Conservation (phyloP, 2,329 filamentous ascomycete genomes). For the Venturia aucupariae region DNA sequence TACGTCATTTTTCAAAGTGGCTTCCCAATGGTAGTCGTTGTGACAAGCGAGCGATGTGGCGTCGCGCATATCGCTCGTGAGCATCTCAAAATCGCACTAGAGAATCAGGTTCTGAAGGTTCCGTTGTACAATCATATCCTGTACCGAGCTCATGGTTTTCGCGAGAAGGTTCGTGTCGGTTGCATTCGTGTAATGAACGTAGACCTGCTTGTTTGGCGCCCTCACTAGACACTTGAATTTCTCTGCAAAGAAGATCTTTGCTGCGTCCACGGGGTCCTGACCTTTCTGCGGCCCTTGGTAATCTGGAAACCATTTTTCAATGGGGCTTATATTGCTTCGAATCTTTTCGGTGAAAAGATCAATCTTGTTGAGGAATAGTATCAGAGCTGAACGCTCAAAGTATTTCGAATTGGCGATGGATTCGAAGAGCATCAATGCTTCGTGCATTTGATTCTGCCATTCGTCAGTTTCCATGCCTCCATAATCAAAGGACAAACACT, state of each 20-base stretch:
- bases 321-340: slow-evolving; percentile 35
- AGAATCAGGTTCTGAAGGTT: slow-evolving; percentile 42
- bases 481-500: slow-evolving; percentile 30
- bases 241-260: slow-evolving; percentile 40
- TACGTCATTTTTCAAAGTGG: neutral
- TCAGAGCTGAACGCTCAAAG: slow-evolving; percentile 42
- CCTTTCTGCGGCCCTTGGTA: slow-evolving; percentile 29
- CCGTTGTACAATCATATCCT: slow-evolving; percentile 46
- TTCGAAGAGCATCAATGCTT: slow-evolving; percentile 45
- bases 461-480: neutral
- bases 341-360: slow-evolving; percentile 44
- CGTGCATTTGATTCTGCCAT: slow-evolving; percentile 45
- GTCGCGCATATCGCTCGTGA: neutral
- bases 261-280: slow-evolving; percentile 26
- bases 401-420: slow-evolving; percentile 44
- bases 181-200: slow-evolving; percentile 44
- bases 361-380: slow-evolving; percentile 46
- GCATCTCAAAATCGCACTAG: slow-evolving; percentile 18
- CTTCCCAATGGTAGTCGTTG: neutral
- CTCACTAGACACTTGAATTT: slow-evolving; percentile 43
- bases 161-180: slow-evolving; percentile 48
- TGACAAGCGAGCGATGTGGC: neutral
- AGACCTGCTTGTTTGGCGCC: slow-evolving; percentile 41
- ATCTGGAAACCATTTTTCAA: slow-evolving; percentile 41
- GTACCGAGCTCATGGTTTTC: slow-evolving; percentile 44